phyloP scores from a whole-genome alignment of 192 early-diverging fungal species.

The Neocallimastix lanati region DNA sequence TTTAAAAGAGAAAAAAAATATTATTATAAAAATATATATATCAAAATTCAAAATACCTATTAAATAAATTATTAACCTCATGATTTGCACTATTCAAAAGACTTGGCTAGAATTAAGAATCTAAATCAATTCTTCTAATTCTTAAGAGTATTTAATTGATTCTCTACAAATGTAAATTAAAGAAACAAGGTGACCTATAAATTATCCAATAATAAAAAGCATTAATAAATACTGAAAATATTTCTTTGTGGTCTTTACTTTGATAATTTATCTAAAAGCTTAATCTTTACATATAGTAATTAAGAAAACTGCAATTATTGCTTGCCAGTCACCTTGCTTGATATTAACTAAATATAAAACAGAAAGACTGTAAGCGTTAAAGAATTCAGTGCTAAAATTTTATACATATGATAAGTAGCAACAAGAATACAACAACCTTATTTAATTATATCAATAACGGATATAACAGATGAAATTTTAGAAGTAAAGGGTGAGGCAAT shows the following conservation, averaged over 20 bases:
- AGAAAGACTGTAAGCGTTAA: slow-evolving; percentile 86
- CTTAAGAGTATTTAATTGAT: slow-evolving; percentile 19
- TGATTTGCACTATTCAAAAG: slow-evolving; percentile 92
- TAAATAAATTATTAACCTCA: too few species aligned
- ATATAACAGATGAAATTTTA: slow-evolving; percentile 78
- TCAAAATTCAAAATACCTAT: too few species aligned
- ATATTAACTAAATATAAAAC: slow-evolving; percentile 94
- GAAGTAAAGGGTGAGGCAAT: slow-evolving; percentile 99
- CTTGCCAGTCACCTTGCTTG: slow-evolving; percentile 95
- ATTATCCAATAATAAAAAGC: slow-evolving; percentile 86
- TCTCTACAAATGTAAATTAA: slow-evolving; percentile 57
- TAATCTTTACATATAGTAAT: slow-evolving; percentile 91
- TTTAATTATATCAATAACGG: slow-evolving; percentile 75
- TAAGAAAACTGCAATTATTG: slow-evolving; percentile 86
- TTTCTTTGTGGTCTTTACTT: slow-evolving; percentile 86
- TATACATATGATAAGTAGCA: slow-evolving; percentile 99
- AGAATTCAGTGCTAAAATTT: slow-evolving; percentile 95
- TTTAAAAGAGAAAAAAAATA: too few species aligned
- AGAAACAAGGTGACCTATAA: slow-evolving; percentile 72
- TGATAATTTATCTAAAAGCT: slow-evolving; percentile 69
- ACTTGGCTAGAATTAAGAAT: slow-evolving; percentile 83
- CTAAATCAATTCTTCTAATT: slow-evolving; percentile 60
- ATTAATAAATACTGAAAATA: slow-evolving; percentile 93
- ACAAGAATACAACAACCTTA: slow-evolving; percentile 96
- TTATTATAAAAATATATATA: too few species aligned